A percentile compares a stretch with the other conserved stretches of the same genome.
phyloP scores from a whole-genome alignment of 106 monocot species.

The Dactylorhiza incarnata region DNA sequence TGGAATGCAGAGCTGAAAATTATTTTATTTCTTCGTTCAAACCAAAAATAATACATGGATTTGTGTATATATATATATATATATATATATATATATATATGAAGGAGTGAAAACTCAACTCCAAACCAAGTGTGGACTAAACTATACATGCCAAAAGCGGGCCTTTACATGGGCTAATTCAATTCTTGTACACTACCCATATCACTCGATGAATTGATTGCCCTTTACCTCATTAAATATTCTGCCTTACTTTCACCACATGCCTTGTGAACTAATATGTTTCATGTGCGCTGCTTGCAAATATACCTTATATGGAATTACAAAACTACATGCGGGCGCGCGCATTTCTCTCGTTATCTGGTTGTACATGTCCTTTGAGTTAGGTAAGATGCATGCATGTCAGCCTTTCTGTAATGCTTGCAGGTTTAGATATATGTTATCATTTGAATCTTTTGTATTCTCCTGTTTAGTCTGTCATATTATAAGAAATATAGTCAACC shows the following conservation, averaged over 20 bases:
- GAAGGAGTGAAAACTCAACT: no score
- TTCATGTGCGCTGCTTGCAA: not conserved
- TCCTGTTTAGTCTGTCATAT: not conserved
- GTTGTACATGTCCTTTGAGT: not conserved
- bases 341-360: not conserved
- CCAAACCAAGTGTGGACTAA: no score
- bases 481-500: not conserved
- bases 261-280: not conserved
- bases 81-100: no score
- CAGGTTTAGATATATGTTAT: not conserved
- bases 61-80: no score
- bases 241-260: not conserved
- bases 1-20: no score
- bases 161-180: no score
- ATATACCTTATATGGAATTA: no score
- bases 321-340: not conserved
- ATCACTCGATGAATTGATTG: not conserved
- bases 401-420: not conserved
- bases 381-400: not conserved
- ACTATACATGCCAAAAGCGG: no score
- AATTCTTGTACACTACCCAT: no score
- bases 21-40: no score
- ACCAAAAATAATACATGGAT: no score
- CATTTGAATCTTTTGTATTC: not conserved
- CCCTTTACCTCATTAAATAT: not conserved